Evolutionary conservation across 1,139 yeast species (phyloP).

Genomic region (Lodderomyces elongisporus): DNA sequence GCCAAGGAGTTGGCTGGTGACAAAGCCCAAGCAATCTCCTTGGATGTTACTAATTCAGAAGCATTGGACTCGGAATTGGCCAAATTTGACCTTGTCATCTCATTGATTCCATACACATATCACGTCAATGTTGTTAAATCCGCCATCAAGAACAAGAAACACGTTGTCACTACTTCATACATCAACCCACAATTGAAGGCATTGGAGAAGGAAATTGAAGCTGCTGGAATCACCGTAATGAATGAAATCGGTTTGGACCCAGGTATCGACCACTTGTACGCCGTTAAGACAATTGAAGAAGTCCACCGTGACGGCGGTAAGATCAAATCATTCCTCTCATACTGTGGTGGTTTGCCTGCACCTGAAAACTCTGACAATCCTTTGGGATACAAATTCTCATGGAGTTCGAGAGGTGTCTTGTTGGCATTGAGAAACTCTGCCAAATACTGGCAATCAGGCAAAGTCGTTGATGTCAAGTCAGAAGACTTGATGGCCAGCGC

Average conservation of each 20-base stretch:
- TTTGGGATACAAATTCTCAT: slow-evolving; percentile 95
- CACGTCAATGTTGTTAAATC: slow-evolving; percentile 91
- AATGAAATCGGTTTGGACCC: slow-evolving; percentile 96
- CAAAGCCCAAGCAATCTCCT: slow-evolving; percentile 73
- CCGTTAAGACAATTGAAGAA: slow-evolving; percentile 96
- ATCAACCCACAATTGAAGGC: slow-evolving; percentile 87
- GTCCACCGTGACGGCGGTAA: slow-evolving; percentile 90
- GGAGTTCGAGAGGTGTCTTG: slow-evolving; percentile 98
- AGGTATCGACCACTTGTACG: slow-evolving; percentile 96
- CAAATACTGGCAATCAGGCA: slow-evolving; percentile 80
- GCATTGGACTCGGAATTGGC: slow-evolving; percentile 76
- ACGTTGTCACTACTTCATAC: slow-evolving; percentile 95
- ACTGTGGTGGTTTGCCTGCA: slow-evolving; percentile 98
- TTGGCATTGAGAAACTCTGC: slow-evolving; percentile 94
- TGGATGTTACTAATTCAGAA: slow-evolving; percentile 77
- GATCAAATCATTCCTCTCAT: slow-evolving; percentile 86
- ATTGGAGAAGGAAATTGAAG: slow-evolving; percentile 71
- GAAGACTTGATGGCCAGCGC: slow-evolving; percentile 96
- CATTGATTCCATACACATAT: slow-evolving; percentile 92
- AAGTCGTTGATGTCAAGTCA: slow-evolving; percentile 72
- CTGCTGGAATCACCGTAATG: slow-evolving; percentile 87
- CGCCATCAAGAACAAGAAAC: slow-evolving; percentile 85
- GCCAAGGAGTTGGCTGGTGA: slow-evolving; percentile 85
- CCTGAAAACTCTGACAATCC: slow-evolving; percentile 98
- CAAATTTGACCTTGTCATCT: slow-evolving; percentile 79